phyloP scores from a whole-genome alignment of 352 stramenopile genomes.

The Phytophthora vignae region DNA sequence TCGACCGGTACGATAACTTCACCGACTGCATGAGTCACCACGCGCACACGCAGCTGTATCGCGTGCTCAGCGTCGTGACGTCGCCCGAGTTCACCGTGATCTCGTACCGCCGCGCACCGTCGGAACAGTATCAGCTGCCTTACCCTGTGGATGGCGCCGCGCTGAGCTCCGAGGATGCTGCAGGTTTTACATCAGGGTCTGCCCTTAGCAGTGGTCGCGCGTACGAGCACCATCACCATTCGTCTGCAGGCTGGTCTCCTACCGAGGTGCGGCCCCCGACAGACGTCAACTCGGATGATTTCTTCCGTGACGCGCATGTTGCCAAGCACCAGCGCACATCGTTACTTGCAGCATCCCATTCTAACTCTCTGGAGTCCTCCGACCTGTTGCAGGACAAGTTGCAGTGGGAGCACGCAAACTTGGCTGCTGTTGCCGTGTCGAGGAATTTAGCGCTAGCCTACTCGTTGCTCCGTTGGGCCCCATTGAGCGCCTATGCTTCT shows the following conservation, averaged over 20 bases:
- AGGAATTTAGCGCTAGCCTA: constrained; percentile 61
- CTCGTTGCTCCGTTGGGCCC: constrained; percentile 49
- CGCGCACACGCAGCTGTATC: constrained; percentile 36
- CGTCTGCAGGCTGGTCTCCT: too few species aligned
- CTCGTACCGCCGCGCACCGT: constrained; percentile 56
- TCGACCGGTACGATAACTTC: constrained; percentile 34
- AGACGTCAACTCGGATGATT: not conserved
- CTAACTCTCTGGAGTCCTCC: not conserved
- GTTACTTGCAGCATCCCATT: not conserved
- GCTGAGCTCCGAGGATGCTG: not conserved
- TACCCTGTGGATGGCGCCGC: not conserved
- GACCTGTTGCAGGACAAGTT: constrained; percentile 3
- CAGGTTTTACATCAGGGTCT: not conserved
- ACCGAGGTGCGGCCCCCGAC: not conserved
- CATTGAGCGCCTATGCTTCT: constrained; percentile 45
- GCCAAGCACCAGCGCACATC: constrained; percentile 1
- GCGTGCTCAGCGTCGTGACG: constrained; percentile 45
- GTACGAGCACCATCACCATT: not conserved
- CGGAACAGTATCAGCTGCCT: constrained; percentile 3
- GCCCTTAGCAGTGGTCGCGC: too few species aligned
- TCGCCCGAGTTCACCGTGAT: constrained; percentile 69
- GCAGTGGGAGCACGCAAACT: constrained; percentile 11
- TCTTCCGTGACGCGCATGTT: not conserved
- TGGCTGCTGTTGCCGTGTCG: constrained; percentile 37
- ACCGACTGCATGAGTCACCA: constrained; percentile 1